phyloP scores from a whole-genome alignment of 768 basidiomycete genomes.

The Leccinum olivaceopallidum region DNA sequence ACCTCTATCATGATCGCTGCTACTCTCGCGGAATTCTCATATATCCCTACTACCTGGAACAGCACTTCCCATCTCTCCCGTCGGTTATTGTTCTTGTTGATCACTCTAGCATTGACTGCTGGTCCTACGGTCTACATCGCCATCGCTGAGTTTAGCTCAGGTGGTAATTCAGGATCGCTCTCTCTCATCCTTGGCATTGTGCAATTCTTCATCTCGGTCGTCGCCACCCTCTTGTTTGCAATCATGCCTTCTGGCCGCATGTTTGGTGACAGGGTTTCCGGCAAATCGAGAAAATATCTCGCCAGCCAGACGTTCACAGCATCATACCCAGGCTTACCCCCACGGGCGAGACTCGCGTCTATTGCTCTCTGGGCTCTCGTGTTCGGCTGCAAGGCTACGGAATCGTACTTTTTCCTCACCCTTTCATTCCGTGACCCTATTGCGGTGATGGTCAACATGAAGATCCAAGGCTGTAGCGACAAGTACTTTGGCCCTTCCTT shows the following conservation, averaged over 20 bases:
- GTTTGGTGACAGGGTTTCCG: constrained; percentile 97
- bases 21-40: constrained; percentile 93
- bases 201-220: constrained; percentile 92
- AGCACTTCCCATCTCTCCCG: constrained; percentile 96
- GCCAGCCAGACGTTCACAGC: constrained; percentile 99
- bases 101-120: constrained; percentile 88
- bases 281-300: constrained; percentile 95
- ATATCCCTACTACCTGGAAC: constrained; percentile 98
- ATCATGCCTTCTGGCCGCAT: constrained; percentile 95
- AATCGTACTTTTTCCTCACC: constrained; percentile 98
- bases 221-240: constrained; percentile 84
- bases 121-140: constrained; percentile 96
- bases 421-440: constrained; percentile 94
- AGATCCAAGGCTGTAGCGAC: constrained; percentile 87
- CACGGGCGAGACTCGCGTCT: constrained; percentile 72
- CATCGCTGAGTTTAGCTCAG: constrained; percentile 65
- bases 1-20: constrained; percentile 95
- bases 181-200: constrained; percentile 94
- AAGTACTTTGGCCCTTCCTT: constrained; percentile 81
- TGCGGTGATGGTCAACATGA: constrained; percentile 94
- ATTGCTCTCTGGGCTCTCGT: constrained; percentile 86
- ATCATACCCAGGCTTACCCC: constrained; percentile 75
- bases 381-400: constrained; percentile 94
- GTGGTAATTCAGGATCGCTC: constrained; percentile 63
- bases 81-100: constrained; percentile 82